Conservation (phyloP, 768 basidiomycete species). For the Leccinellum luteum region DNA sequence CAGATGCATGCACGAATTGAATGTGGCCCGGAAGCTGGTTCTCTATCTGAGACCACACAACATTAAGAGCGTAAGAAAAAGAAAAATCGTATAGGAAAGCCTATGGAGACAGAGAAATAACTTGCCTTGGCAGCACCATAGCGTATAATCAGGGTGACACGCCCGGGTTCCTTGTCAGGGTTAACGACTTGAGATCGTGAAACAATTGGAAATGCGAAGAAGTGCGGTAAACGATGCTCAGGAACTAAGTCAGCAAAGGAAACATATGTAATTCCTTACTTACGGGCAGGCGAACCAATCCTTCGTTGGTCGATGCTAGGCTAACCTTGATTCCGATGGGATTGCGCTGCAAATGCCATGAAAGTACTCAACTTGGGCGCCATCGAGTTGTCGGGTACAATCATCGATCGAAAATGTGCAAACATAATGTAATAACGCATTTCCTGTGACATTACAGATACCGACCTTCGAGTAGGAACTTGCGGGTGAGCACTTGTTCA, state of each 20-base stretch:
- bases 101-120: not conserved
- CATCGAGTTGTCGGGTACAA: slow-evolving; percentile 85
- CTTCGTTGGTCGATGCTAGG: slow-evolving; percentile 76
- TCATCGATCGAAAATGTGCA: slow-evolving; percentile 96
- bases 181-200: slow-evolving; percentile 65
- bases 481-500: slow-evolving; percentile 87
- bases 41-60: slow-evolving; percentile 54
- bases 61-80: not conserved
- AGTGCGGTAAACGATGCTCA: too few species aligned
- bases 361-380: slow-evolving; percentile 96
- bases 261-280: slow-evolving; percentile 44
- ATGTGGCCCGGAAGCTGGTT: slow-evolving; percentile 78
- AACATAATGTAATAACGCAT: slow-evolving; percentile 82
- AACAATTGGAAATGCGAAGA: too few species aligned
- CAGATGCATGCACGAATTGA: slow-evolving; percentile 68
- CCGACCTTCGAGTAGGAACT: slow-evolving; percentile 43
- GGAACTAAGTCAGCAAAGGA: not conserved
- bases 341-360: slow-evolving; percentile 86
- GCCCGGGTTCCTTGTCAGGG: slow-evolving; percentile 75
- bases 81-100: not conserved
- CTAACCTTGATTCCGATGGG: slow-evolving; percentile 97
- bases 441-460: slow-evolving; percentile 8
- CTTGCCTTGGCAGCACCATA: slow-evolving; percentile 86
- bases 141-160: slow-evolving; percentile 87
- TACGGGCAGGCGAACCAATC: slow-evolving; percentile 72